These are phyloP conservation scores for Saccharomycopsis fodiens DNA, from an alignment of 805 yeast species.

Conservation along the genomic window DNA sequence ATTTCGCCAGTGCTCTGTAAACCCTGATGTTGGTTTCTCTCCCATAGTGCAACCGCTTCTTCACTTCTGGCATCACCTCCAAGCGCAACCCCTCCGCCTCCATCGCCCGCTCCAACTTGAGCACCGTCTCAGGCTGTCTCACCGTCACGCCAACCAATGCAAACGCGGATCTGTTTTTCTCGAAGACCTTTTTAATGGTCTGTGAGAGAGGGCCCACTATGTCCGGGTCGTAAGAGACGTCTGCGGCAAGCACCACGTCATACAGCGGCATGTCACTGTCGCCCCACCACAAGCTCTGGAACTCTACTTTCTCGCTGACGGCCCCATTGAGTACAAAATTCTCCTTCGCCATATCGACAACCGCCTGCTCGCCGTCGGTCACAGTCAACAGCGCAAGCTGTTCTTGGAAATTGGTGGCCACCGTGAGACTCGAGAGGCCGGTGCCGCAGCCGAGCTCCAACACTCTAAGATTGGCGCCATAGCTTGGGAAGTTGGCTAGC, in stretches of 20 bases:
- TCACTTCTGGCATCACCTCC: background rate
- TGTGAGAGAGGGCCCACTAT: conserved; percentile 48
- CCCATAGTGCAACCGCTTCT: conserved; percentile 11
- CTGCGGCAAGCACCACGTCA: conserved; percentile 70
- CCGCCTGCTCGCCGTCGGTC: conserved; percentile 55
- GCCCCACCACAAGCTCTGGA: conserved; percentile 52
- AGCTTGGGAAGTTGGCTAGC: conserved; percentile 16
- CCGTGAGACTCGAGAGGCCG: conserved; percentile 58
- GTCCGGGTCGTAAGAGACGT: conserved; percentile 73
- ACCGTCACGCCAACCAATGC: conserved; percentile 67
- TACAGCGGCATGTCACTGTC: conserved; percentile 32
- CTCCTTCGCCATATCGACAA: conserved; percentile 39
- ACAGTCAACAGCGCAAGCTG: conserved; percentile 21
- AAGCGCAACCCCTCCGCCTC: background rate
- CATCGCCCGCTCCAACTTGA: background rate
- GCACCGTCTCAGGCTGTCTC: conserved; percentile 35
- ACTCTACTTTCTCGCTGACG: background rate
- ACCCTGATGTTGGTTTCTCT: background rate
- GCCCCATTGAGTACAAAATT: conserved; percentile 42
- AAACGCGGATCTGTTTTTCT: conserved; percentile 3
- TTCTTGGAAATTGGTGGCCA: conserved; percentile 17
- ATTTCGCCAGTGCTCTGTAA: too few species aligned
- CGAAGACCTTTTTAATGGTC: conserved; percentile 23
- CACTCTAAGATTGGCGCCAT: conserved; percentile 25
- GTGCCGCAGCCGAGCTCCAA: conserved; percentile 89